These are phyloP conservation scores for Hypholoma sublateritium DNA, from an alignment of 768 basidiomycete species.

Conservation along the genomic window DNA sequence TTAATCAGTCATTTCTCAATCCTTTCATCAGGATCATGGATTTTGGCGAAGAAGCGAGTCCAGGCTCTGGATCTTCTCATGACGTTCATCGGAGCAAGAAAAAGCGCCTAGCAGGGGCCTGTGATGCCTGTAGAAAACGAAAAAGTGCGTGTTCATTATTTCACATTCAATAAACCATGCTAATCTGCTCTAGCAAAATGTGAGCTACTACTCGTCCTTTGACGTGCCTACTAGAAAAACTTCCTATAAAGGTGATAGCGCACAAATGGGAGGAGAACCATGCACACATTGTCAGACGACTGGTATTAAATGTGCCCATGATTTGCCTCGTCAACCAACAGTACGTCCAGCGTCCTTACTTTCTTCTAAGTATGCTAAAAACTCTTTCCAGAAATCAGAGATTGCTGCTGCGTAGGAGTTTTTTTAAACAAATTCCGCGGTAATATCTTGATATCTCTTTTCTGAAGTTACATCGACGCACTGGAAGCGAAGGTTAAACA, in stretches of 20 bases:
- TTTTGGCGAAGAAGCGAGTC: not conserved
- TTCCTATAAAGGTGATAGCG: conserved; percentile 5
- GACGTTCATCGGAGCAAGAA: conserved; percentile 3
- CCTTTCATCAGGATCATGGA: not conserved
- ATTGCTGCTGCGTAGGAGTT: conserved; percentile 34
- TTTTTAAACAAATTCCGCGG: no score
- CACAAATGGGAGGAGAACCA: not conserved
- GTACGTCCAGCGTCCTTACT: not conserved
- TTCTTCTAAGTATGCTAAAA: not conserved
- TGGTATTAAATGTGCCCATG: conserved; percentile 1
- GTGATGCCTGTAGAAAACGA: conserved; percentile 5
- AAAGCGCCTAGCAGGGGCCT: conserved; percentile 4
- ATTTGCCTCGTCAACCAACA: conserved; percentile 5
- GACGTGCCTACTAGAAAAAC: not conserved
- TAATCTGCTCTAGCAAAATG: not conserved
- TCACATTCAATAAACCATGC: not conserved
- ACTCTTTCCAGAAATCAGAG: conserved; percentile 19
- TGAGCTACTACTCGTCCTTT: not conserved
- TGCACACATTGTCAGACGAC: conserved; percentile 2
- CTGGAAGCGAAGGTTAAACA: conserved; percentile 26
- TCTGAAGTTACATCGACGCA: conserved; percentile 26
- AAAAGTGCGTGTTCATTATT: not conserved
- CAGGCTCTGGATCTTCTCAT: not conserved
- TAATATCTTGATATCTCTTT: no score
- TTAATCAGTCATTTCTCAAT: not conserved